Base-by-base conservation (phyloP, 2,329 filamentous ascomycete genomes). In the Aspergillus niger region DNA sequence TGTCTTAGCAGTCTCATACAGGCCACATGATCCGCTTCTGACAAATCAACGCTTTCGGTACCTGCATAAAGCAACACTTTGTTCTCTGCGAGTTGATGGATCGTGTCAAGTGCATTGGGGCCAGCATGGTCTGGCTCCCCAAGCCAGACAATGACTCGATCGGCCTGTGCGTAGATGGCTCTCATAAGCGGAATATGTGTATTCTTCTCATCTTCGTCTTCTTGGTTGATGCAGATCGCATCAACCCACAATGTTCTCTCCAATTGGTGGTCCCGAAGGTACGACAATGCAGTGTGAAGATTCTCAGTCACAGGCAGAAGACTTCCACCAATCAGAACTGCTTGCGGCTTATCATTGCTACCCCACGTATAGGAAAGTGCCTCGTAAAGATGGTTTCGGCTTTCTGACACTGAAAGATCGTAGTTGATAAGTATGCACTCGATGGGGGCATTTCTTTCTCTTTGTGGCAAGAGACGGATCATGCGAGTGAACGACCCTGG, bases 331-430 rank as follows among this genome's bases (percentile, higher is more conserved):
- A 44, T n/a, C 6, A n/a, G 10, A 26, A 55, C 36, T 8, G 22
- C 10, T 3, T 32, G 22, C 3, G 15, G 11, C 26, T 22, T 44
- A 15, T 11, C 3, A 6, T 10, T 13, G n/a, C 8, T 22, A 8
- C 52, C 52, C 39, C 52, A 55, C 13, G 39, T 38, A 26, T 57
- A 57, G 17, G 55, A 57, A 0, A 57, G 43, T 3, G 55, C 55
- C 17, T 57, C 43, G 13, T 57, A 57, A 8, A 57, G 26, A 44
- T 57, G 43, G 1, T 6, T 24, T 15, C 28, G 43, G 3, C 15
- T 26, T n/a, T 20, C n/a, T 3, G 3, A 6, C 5, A 20, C 24
- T 6, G 43, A 32, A 11, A 57, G 30, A 22, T 30, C 15, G 17
- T 57, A 50, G 20, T 39, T n/a, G 20, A 57, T 10, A 5, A 57